Base-by-base conservation (phyloP, 2,329 filamentous ascomycete species). In the Thermothelomyces thermophilus region DNA sequence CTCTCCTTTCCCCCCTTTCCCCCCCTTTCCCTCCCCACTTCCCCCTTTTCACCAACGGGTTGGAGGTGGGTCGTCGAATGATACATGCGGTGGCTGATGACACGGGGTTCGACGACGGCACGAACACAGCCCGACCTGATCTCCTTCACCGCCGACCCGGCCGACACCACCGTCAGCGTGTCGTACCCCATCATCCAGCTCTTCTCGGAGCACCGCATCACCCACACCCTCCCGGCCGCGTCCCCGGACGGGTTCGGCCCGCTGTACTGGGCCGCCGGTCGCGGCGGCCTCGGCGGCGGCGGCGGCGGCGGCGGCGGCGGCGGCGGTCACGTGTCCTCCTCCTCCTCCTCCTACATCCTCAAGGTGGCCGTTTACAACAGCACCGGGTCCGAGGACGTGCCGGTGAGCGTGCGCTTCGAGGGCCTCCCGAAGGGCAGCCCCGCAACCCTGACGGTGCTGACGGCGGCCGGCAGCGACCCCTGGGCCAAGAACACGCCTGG, bases 331-430 rank as follows among this genome's bases (percentile, higher is more conserved):
- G n/a, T n/a, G n/a, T n/a, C n/a, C n/a, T n/a, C n/a, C n/a, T n/a
- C 17, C 19, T 50, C 52, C 9, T 20, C 17, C 5, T 43, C 64
- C 4, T 62, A 70, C 40, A 66, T 77, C 50, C 75, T 75, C 67
- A 79, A 79, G 63, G 71, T 66, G 3, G 73, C 73, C 13, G 73
- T 47, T 0, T 79, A 78, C 62, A 79, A 79, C 65, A 76, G 75
- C 5, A 63, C 70, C 7, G n/a, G 8, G 3, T 19, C 17, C 36
- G 70, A 63, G 1, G 64, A 70, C 1, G 69, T 78, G 2, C 70
- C 72, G 53, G 78, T 1, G 58, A 62, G 1, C 76, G 36, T 47
- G 8, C 2, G 11, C 1, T 47, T 79, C 41, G 70, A 74, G 10
- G 60, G 73, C 16, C 35, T 17, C 0, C 48, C 60, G 26, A 56